A percentile compares a stretch with the other conserved stretches of the same genome.
These are phyloP conservation scores for Brettanomyces nanus DNA, from an alignment of 805 yeast genomes.

Conservation along the genomic window DNA sequence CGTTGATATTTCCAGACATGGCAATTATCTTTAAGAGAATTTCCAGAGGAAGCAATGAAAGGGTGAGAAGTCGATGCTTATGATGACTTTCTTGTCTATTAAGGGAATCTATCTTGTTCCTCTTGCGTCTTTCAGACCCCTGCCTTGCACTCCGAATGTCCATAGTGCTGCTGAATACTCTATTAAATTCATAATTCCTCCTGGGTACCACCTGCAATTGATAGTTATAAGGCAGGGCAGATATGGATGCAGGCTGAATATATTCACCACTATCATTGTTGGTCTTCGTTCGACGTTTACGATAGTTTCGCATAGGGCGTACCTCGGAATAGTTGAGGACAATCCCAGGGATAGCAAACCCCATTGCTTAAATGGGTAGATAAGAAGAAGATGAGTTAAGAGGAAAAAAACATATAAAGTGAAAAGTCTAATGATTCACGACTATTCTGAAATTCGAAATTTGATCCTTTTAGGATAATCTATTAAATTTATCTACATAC, in stretches of 20 bases:
- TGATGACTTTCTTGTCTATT: not conserved
- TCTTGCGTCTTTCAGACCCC: not conserved
- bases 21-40: slow-evolving; percentile 10
- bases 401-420: too few relatives aligned
- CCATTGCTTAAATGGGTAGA: too few relatives aligned
- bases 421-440: not conserved
- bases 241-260: not conserved
- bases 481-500: too few relatives aligned
- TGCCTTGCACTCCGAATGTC: not conserved
- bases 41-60: slow-evolving; percentile 9
- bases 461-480: too few relatives aligned
- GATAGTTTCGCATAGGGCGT: not conserved
- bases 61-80: not conserved
- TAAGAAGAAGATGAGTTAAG: too few relatives aligned
- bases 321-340: not conserved
- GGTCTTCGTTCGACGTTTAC: not conserved
- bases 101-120: not conserved
- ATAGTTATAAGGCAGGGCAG: not conserved
- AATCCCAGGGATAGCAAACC: slow-evolving; percentile 3
- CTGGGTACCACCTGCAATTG: not conserved
- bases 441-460: too few relatives aligned
- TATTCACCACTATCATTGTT: not conserved
- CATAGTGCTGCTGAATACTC: not conserved
- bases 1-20: slow-evolving; percentile 6
- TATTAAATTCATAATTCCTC: not conserved